These are phyloP conservation scores for Boletus huronensis DNA, from an alignment of 768 basidiomycete species.

Conservation along the genomic window DNA sequence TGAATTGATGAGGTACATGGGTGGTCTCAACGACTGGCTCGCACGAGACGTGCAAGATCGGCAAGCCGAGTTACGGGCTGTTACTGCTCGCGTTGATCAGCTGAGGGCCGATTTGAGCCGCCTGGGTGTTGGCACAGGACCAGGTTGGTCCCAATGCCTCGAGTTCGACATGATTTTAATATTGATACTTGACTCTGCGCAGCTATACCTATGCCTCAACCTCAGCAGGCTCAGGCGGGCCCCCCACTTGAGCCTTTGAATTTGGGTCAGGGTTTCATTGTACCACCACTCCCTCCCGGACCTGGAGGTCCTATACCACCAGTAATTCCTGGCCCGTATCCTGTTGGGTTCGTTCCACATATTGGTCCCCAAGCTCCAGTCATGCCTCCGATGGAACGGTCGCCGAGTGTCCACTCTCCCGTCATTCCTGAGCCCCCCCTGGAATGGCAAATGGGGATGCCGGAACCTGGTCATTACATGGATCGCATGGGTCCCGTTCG, in stretches of 20 bases:
- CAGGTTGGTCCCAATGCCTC: slow-evolving; percentile 29
- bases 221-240: slow-evolving; percentile 15
- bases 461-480: slow-evolving; percentile 17
- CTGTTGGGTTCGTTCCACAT: slow-evolving; percentile 23
- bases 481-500: slow-evolving; percentile 32
- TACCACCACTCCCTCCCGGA: slow-evolving; percentile 23
- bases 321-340: slow-evolving; percentile 19
- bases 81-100: slow-evolving; percentile 58
- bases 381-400: slow-evolving; percentile 13
- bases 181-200: not conserved
- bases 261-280: slow-evolving; percentile 17
- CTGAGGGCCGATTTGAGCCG: slow-evolving; percentile 44
- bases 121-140: slow-evolving; percentile 40
- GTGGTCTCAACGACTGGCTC: slow-evolving; percentile 74
- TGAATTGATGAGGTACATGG: slow-evolving; percentile 77
- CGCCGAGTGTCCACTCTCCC: slow-evolving; percentile 11
- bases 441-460: slow-evolving; percentile 20
- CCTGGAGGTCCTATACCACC: slow-evolving; percentile 13
- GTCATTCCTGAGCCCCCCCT: slow-evolving; percentile 25
- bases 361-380: slow-evolving; percentile 18
- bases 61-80: slow-evolving; percentile 65
- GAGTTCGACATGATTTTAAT: not conserved
- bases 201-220: slow-evolving; percentile 29
- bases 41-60: slow-evolving; percentile 76
- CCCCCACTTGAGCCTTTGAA: not conserved